These are phyloP conservation scores for Teratosphaeria destructans DNA, from an alignment of 2,329 filamentous ascomycete species.

Conservation along the genomic window DNA sequence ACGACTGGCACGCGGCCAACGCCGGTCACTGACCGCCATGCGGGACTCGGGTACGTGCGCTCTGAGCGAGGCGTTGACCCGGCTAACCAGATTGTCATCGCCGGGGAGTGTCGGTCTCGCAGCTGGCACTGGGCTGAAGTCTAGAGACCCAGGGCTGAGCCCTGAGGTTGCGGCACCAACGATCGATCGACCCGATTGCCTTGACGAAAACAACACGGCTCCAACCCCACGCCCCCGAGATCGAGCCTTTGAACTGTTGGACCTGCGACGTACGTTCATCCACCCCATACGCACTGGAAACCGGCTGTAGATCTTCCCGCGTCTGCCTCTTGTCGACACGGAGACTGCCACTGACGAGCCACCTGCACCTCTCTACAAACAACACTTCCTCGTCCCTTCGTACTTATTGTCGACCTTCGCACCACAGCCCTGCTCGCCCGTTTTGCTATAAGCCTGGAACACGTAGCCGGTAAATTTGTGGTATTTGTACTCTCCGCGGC, in stretches of 20 bases:
- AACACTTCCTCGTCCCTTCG: too few species aligned
- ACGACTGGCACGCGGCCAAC: slow-evolving; percentile 35
- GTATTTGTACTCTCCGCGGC: too few species aligned
- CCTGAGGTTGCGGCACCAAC: slow-evolving; percentile 30
- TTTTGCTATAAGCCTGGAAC: too few species aligned
- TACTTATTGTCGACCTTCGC: too few species aligned
- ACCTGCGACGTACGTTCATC: slow-evolving; percentile 12
- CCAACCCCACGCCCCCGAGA: slow-evolving; percentile 14
- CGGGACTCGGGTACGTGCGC: slow-evolving; percentile 29
- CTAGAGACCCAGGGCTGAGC: slow-evolving; percentile 20
- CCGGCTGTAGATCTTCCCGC: too few species aligned
- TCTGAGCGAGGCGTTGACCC: slow-evolving; percentile 33
- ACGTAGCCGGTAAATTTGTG: too few species aligned
- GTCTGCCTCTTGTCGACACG: too few species aligned
- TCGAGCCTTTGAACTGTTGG: slow-evolving; percentile 29
- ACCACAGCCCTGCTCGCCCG: too few species aligned
- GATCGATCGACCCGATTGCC: slow-evolving; percentile 38
- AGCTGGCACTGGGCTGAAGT: slow-evolving; percentile 26
- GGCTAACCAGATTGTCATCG: slow-evolving; percentile 27
- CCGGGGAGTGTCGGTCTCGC: slow-evolving; percentile 36
- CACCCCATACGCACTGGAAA: too few species aligned
- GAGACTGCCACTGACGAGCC: too few species aligned
- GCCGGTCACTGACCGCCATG: slow-evolving; percentile 32
- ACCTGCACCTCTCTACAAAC: too few species aligned
- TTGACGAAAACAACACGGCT: slow-evolving; percentile 34